Evolutionary conservation across 2,329 filamentous ascomycete species (phyloP).

Genomic region (Ascochyta clinopodiicola): DNA sequence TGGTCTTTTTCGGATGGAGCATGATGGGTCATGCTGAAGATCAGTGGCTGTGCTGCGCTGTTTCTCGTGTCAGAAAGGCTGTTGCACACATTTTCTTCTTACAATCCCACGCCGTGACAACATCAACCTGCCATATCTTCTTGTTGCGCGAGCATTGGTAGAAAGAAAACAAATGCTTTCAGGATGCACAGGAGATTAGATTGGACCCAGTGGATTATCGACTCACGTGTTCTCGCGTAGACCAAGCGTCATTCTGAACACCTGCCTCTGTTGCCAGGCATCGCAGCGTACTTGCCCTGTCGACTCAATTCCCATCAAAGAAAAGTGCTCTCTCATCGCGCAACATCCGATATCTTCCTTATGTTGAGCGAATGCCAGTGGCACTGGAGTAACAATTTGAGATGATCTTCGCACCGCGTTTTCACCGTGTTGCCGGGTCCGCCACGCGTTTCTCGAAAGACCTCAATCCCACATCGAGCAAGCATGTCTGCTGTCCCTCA

Average conservation of each 20-base stretch:
- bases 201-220: too few relatives aligned
- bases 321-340: background rate
- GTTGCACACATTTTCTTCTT: too few relatives aligned
- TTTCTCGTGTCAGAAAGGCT: too few relatives aligned
- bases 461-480: background rate
- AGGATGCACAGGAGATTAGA: too few relatives aligned
- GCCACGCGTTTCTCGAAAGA: constrained; percentile 5
- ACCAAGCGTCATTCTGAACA: background rate
- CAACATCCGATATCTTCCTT: background rate
- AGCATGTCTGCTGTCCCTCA: background rate
- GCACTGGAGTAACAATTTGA: background rate
- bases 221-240: too few relatives aligned
- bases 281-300: background rate
- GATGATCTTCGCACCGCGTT: constrained; percentile 9
- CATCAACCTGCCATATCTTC: too few relatives aligned
- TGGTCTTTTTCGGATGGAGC: background rate
- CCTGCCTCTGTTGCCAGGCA: background rate
- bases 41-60: background rate
- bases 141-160: too few relatives aligned
- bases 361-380: background rate
- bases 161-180: too few relatives aligned
- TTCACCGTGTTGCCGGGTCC: constrained; percentile 7
- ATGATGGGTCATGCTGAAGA: background rate
- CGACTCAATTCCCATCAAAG: background rate
- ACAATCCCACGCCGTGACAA: too few relatives aligned